phyloP scores from a whole-genome alignment of 345 rosid genomes.

The Hypericum perforatum region DNA sequence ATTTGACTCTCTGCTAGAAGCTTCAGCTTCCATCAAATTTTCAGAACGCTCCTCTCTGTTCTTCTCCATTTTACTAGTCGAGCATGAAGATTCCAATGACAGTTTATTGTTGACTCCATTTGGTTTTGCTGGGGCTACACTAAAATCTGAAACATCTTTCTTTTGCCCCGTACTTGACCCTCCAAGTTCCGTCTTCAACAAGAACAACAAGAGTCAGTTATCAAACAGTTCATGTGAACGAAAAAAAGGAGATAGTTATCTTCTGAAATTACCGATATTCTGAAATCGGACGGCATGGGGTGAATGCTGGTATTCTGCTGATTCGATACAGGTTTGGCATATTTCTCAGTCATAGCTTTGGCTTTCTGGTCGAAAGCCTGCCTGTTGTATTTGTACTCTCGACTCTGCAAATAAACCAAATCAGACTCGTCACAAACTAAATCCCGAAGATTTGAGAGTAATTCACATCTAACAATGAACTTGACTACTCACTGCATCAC shows the following conservation, averaged over 20 bases:
- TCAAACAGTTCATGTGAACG: background rate
- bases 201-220: background rate
- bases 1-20: conserved; percentile 18
- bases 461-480: background rate
- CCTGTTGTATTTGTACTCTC: conserved; percentile 70
- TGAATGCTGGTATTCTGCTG: conserved; percentile 20
- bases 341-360: conserved; percentile 51
- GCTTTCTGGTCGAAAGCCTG: conserved; percentile 66
- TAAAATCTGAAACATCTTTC: conserved; percentile 16
- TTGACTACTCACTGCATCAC: conserved; percentile 54
- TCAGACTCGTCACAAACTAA: conserved; percentile 2
- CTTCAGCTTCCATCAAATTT: conserved; percentile 12
- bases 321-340: conserved; percentile 38
- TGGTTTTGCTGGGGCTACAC: conserved; percentile 17
- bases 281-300: no score
- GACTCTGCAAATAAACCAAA: conserved; percentile 42
- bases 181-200: conserved; percentile 32
- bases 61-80: conserved; percentile 10
- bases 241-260: background rate
- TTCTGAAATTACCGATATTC: conserved; percentile 12
- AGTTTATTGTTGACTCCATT: conserved; percentile 25
- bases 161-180: conserved; percentile 15
- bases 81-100: conserved; percentile 28
- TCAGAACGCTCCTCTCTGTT: conserved; percentile 10
- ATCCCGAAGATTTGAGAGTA: background rate